Evolutionary conservation across 164 flowering plant species (phyloP), one percentile per base, ranked within the genome.

Genomic region (Malania oleifera): DNA sequence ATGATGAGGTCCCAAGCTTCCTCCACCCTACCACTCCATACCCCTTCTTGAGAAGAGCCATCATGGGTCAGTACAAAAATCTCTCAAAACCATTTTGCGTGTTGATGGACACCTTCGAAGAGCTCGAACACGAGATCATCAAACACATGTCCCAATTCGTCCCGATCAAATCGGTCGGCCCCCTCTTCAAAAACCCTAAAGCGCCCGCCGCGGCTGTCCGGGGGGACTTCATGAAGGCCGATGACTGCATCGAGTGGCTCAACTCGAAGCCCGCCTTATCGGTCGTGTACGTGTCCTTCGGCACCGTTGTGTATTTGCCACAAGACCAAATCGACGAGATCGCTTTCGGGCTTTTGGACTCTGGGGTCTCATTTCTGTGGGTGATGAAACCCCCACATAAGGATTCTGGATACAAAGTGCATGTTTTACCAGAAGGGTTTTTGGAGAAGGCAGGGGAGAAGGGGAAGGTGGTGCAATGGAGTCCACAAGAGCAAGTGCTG

Each of bases 1-100:
- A 69, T 43, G 84, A 86, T 19, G 98, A 91, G 38, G 25, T 89
- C 0, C 91, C 95, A 5, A 77, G 77, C 49, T 87, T 87, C 70
- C 63, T 91, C 46, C 73, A 80, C 29, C 91, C 87, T 1, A 19
- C 66, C 0, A 59, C 66, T 14, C 80, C 80, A 0, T 81, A 69
- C 31, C 54, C 59, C 0, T 57, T 66, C 39, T 23, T 87, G 9
- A 51, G 62, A 7, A 57, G 65, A 4, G 75, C 67, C 1, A 72
- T 87, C 22, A 34, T 77, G 19, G 73, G 67, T 1, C 89, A 86
- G 64, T 85, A 59, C 70, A 64, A 65, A 66, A 91, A 81, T 37
- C 66, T 89, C 12, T 60, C 69, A 1, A 83, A 76, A 44, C 72
- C 78, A 2, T 80, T 80, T 20, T 85, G 84, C 40, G 61, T 85